Evolutionary conservation across 306 rosid genomes (phyloP).

Genomic region (Mimosa bimucronata): DNA sequence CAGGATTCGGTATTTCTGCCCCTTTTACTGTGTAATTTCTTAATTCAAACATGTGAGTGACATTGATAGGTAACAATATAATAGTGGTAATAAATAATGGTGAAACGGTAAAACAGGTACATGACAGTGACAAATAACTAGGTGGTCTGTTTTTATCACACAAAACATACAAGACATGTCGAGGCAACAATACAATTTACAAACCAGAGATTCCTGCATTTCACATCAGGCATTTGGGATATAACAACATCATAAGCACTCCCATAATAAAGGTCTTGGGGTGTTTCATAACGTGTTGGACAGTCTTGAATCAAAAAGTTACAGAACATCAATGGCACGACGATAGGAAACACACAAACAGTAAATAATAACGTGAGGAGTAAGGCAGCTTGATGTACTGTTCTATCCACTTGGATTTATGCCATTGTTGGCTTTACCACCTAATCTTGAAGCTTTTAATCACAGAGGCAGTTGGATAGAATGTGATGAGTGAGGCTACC

Average conservation of each 20-base stretch:
- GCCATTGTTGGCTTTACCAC: constrained; percentile 22
- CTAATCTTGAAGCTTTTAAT: constrained; percentile 33
- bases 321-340: constrained; percentile 43
- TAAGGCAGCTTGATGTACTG: constrained; percentile 41
- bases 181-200: constrained; percentile 53
- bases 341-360: constrained; percentile 36
- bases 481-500: constrained; percentile 23
- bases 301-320: constrained; percentile 40
- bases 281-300: constrained; percentile 34
- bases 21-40: background rate
- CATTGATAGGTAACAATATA: constrained; percentile 6
- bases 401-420: constrained; percentile 38
- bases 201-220: constrained; percentile 41
- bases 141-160: constrained; percentile 25
- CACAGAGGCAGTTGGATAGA: constrained; percentile 47
- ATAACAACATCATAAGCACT: constrained; percentile 28
- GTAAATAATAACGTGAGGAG: constrained; percentile 26
- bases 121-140: constrained; percentile 34
- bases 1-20: constrained; percentile 6
- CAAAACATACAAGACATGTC: constrained; percentile 37
- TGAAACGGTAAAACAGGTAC: background rate
- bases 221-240: constrained; percentile 41
- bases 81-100: background rate
- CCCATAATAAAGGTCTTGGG: constrained; percentile 39
- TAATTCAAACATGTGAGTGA: constrained; percentile 9